These are phyloP conservation scores for Gentiana straminea DNA, from an alignment of 257 asterid species.

Conservation along the genomic window DNA sequence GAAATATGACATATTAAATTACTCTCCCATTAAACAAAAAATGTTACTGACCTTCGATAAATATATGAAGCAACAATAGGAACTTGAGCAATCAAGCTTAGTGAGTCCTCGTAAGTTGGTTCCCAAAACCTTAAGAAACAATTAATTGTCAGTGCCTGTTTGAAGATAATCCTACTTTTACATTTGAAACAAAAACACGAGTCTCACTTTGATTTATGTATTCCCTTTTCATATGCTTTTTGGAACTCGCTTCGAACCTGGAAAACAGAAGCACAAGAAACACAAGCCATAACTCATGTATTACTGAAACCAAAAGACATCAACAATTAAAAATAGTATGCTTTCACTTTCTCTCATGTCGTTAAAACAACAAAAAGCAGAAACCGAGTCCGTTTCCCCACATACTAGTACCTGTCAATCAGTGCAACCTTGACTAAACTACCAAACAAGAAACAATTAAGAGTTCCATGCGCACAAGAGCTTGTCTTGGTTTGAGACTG, in stretches of 20 bases:
- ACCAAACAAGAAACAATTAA: too few species aligned
- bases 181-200: constrained; percentile 1
- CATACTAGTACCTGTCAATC: too few species aligned
- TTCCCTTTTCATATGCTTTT: constrained; percentile 96
- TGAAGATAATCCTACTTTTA: constrained; percentile 5
- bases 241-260: constrained; percentile 98
- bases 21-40: too few species aligned
- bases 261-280: constrained; percentile 14
- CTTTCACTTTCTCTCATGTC: too few species aligned
- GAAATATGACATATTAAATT: too few species aligned
- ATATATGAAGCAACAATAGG: constrained; percentile 84
- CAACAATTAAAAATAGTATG: too few species aligned
- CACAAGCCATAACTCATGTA: constrained; percentile 15
- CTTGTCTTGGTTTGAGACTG: too few species aligned
- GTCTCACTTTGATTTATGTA: constrained; percentile 90
- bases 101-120: constrained; percentile 90
- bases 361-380: too few species aligned
- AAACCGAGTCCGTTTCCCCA: too few species aligned
- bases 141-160: constrained; percentile 16
- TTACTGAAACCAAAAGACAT: too few species aligned
- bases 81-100: constrained; percentile 91
- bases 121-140: constrained; percentile 73
- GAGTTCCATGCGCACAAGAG: too few species aligned
- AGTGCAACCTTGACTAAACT: too few species aligned
- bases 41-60: constrained; percentile 76